Evolutionary conservation across 2,329 filamentous ascomycete genomes (phyloP).

Genomic region (Botrytis sinoallii): DNA sequence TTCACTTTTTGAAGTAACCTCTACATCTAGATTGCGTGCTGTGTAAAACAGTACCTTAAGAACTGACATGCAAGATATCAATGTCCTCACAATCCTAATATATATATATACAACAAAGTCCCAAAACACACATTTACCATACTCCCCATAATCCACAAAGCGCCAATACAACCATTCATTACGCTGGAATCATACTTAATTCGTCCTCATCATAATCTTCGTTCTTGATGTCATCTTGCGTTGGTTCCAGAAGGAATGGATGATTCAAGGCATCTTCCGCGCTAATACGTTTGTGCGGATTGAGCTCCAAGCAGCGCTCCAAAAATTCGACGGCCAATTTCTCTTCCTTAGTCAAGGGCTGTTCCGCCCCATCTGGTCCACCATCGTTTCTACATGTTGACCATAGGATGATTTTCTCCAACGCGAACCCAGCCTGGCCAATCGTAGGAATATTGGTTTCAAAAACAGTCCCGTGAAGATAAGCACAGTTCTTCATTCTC

Average conservation of each 20-base stretch:
- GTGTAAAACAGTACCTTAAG: slow-evolving; percentile 24
- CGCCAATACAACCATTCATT: slow-evolving; percentile 9
- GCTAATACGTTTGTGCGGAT: slow-evolving; percentile 70
- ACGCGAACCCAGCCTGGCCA: slow-evolving; percentile 76
- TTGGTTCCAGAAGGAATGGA: slow-evolving; percentile 57
- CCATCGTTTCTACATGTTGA: slow-evolving; percentile 74
- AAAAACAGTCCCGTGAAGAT: slow-evolving; percentile 86
- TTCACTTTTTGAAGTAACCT: background rate
- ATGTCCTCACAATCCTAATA: slow-evolving; percentile 19
- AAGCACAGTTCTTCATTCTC: slow-evolving; percentile 78
- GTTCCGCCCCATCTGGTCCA: slow-evolving; percentile 47
- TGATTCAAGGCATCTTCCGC: slow-evolving; percentile 72
- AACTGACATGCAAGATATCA: slow-evolving; percentile 16
- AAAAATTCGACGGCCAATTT: slow-evolving; percentile 71
- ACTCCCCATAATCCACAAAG: slow-evolving; percentile 17
- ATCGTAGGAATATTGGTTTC: slow-evolving; percentile 92
- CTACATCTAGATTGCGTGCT: slow-evolving; percentile 12
- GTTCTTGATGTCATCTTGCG: slow-evolving; percentile 48
- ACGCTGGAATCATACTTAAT: slow-evolving; percentile 18
- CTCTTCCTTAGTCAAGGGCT: slow-evolving; percentile 62
- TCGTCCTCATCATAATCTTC: slow-evolving; percentile 44
- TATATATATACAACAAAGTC: slow-evolving; percentile 25
- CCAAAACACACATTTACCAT: slow-evolving; percentile 13
- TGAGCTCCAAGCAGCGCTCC: slow-evolving; percentile 69
- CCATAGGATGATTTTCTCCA: slow-evolving; percentile 95